phyloP scores from a whole-genome alignment of 768 basidiomycete species.

The Suillus placidus region DNA sequence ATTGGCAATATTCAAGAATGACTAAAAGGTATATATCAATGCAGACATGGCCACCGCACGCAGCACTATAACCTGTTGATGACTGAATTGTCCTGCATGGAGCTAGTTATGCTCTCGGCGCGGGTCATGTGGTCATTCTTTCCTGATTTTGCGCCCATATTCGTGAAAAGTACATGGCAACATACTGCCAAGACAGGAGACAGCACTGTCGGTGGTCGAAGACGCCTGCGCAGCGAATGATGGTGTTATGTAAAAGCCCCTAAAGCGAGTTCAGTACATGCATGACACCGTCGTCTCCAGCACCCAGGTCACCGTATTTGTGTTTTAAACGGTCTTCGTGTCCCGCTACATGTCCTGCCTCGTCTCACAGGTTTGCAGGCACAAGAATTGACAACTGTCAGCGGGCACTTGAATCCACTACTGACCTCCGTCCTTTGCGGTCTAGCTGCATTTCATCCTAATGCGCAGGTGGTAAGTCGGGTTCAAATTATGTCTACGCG shows the following conservation, averaged over 20 bases:
- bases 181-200: slow-evolving; percentile 86
- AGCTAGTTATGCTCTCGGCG: not conserved
- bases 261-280: not conserved
- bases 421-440: not conserved
- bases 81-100: not conserved
- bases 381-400: not conserved
- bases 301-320: not conserved
- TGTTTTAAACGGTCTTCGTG: not conserved
- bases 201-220: slow-evolving; percentile 65
- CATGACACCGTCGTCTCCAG: not conserved
- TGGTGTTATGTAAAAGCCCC: not conserved
- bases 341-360: not conserved
- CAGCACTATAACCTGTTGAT: not conserved
- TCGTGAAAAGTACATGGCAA: slow-evolving; percentile 8
- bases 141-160: not conserved
- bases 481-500: not conserved
- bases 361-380: not conserved
- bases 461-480: not conserved
- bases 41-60: not conserved
- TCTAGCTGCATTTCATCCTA: too few relatives aligned
- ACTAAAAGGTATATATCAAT: not conserved
- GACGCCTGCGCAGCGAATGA: slow-evolving; percentile 56
- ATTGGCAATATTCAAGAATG: too few relatives aligned
- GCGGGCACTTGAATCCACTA: not conserved
- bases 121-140: not conserved